Evolutionary conservation across 257 asterid species (phyloP).

Genomic region (Capsicum baccatum): DNA sequence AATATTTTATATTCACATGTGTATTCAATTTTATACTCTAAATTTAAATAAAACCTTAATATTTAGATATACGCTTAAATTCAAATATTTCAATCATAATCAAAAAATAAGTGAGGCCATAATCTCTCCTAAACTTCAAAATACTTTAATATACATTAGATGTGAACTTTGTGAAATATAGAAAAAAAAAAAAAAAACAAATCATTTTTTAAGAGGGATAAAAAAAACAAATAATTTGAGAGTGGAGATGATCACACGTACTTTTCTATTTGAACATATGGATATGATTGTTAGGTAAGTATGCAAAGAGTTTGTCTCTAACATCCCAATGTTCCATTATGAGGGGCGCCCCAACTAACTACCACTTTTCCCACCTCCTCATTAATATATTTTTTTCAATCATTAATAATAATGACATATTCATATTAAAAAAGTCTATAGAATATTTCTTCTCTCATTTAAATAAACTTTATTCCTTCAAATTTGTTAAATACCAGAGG

Average conservation of each 20-base stretch:
- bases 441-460: neutral
- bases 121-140: no score
- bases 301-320: slow-evolving; percentile 22
- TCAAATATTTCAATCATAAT: neutral
- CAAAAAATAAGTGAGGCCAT: no score
- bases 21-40: no score
- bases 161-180: neutral
- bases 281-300: slow-evolving; percentile 29
- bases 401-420: slow-evolving; percentile 15
- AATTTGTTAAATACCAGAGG: neutral
- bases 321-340: slow-evolving; percentile 30
- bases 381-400: slow-evolving; percentile 1
- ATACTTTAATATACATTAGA: neutral
- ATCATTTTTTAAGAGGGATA: neutral
- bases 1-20: neutral
- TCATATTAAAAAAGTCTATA: neutral
- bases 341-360: slow-evolving; percentile 38
- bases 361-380: neutral
- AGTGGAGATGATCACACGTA: neutral
- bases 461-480: neutral
- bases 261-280: neutral
- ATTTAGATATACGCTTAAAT: neutral
- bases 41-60: no score
- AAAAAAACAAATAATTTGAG: neutral
- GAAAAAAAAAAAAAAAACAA: neutral